Percentiles rank a stretch among this genome's conserved stretches.
Evolutionary conservation across 2,329 filamentous ascomycete genomes (phyloP).

Genomic region (Pyrenophora seminiperda): DNA sequence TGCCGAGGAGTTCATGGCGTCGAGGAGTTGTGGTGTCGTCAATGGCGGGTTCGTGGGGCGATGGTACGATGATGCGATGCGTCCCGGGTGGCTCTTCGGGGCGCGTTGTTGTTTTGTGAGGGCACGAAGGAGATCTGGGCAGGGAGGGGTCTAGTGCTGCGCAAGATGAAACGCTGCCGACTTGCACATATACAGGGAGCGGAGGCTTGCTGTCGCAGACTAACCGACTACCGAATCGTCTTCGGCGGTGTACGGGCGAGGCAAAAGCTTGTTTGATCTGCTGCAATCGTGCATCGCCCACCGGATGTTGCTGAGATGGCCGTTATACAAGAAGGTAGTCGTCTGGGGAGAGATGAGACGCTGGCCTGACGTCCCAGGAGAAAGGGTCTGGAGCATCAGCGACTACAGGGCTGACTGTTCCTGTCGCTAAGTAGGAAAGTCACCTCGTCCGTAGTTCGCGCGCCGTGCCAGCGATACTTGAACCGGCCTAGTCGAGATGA

Average conservation of each 20-base stretch:
- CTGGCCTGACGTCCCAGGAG: background rate
- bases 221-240: constrained; percentile 30
- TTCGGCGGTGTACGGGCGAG: constrained; percentile 16
- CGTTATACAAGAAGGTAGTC: background rate
- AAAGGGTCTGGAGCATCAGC: too few relatives aligned
- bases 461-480: constrained; percentile 2
- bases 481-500: constrained; percentile 11
- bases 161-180: constrained; percentile 41
- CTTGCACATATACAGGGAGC: constrained; percentile 24
- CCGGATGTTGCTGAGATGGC: constrained; percentile 1
- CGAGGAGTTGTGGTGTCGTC: background rate
- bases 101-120: constrained; percentile 33
- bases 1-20: constrained; percentile 42
- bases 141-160: constrained; percentile 23
- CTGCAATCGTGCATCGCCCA: constrained; percentile 12
- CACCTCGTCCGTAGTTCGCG: constrained; percentile 17
- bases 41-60: constrained; percentile 7
- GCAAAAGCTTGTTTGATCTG: constrained; percentile 32
- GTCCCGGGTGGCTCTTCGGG: constrained; percentile 21
- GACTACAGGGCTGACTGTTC: background rate
- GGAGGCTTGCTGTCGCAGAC: constrained; percentile 36
- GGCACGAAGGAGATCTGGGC: constrained; percentile 7
- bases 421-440: background rate
- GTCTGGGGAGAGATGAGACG: constrained; percentile 2
- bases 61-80: constrained; percentile 10